Conservation (phyloP, 2,329 filamentous ascomycete genomes). For the Eutypa lata region DNA sequence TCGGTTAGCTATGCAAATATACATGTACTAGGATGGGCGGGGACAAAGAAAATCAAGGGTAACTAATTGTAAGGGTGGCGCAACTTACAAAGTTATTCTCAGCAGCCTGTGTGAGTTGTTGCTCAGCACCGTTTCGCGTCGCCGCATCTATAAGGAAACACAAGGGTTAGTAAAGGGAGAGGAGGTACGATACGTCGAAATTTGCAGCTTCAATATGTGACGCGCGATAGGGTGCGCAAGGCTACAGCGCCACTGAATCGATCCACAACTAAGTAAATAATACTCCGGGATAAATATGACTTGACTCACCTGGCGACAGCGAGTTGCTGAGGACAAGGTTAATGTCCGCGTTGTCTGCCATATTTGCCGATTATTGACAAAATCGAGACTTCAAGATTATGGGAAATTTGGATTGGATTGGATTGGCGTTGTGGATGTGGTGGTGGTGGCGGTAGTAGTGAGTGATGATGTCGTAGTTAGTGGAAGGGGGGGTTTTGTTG, state of each 20-base stretch:
- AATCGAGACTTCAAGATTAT: constrained; percentile 5
- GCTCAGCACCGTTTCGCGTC: constrained; percentile 86
- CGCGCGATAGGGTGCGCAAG: not conserved
- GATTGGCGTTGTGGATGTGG: not conserved
- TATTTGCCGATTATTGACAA: constrained; percentile 41
- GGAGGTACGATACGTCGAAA: not conserved
- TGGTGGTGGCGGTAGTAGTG: not conserved
- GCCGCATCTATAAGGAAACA: constrained; percentile 66
- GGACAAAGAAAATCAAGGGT: constrained; percentile 8
- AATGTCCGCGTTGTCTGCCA: constrained; percentile 77
- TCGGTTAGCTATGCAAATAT: constrained; percentile 34
- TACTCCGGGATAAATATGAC: constrained; percentile 29
- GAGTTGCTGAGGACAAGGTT: constrained; percentile 97
- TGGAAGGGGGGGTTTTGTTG: not conserved
- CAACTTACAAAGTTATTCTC: constrained; percentile 86
- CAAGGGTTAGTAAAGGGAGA: constrained; percentile 30
- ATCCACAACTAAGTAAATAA: not conserved
- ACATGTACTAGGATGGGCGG: constrained; percentile 15
- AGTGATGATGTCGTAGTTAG: not conserved
- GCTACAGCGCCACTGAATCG: constrained; percentile 8
- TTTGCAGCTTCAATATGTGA: not conserved
- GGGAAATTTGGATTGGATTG: constrained; percentile 1
- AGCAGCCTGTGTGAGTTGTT: constrained; percentile 88
- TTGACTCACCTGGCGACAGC: constrained; percentile 81
- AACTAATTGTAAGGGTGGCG: constrained; percentile 17